Conservation (phyloP, 1,139 yeast genomes). For the Hanseniaspora sp. region DNA sequence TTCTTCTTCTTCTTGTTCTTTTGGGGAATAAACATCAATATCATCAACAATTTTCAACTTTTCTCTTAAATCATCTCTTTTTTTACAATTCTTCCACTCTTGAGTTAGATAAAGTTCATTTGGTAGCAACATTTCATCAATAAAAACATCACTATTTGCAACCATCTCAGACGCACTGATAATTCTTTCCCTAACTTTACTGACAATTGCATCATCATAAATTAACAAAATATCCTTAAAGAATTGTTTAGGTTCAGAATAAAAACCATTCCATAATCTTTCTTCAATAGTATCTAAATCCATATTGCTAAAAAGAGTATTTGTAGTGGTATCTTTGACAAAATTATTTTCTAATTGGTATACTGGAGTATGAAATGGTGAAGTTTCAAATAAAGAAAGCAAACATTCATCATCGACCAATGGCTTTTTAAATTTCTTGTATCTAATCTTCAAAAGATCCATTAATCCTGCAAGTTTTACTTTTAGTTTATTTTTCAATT, state of each 20-base stretch:
- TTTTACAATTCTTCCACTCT: slow-evolving; percentile 65
- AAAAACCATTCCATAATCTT: slow-evolving; percentile 90
- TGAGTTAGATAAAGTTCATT: slow-evolving; percentile 38
- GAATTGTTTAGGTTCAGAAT: slow-evolving; percentile 86
- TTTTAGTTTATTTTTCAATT: slow-evolving; percentile 70
- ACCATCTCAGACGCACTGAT: slow-evolving; percentile 91
- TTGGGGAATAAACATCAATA: slow-evolving; percentile 19
- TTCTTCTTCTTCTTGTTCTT: slow-evolving; percentile 8
- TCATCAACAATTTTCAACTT: slow-evolving; percentile 35
- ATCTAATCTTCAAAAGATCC: slow-evolving; percentile 79
- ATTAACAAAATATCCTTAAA: slow-evolving; percentile 75
- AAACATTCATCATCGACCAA: slow-evolving; percentile 65
- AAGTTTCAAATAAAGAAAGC: slow-evolving; percentile 65
- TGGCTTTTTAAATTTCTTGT: slow-evolving; percentile 84
- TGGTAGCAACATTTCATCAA: slow-evolving; percentile 74
- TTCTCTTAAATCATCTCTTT: slow-evolving; percentile 53
- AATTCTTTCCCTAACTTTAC: slow-evolving; percentile 73
- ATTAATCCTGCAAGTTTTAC: slow-evolving; percentile 75
- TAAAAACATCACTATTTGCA: slow-evolving; percentile 90
- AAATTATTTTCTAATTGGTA: slow-evolving; percentile 61
- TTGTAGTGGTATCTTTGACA: slow-evolving; percentile 70
- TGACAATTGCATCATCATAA: slow-evolving; percentile 59
- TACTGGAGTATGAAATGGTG: slow-evolving; percentile 30
- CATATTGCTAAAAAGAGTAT: slow-evolving; percentile 68
- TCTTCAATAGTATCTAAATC: slow-evolving; percentile 91